phyloP scores from a whole-genome alignment of 2,329 filamentous ascomycete species.

The Colletotrichum graminicola region DNA sequence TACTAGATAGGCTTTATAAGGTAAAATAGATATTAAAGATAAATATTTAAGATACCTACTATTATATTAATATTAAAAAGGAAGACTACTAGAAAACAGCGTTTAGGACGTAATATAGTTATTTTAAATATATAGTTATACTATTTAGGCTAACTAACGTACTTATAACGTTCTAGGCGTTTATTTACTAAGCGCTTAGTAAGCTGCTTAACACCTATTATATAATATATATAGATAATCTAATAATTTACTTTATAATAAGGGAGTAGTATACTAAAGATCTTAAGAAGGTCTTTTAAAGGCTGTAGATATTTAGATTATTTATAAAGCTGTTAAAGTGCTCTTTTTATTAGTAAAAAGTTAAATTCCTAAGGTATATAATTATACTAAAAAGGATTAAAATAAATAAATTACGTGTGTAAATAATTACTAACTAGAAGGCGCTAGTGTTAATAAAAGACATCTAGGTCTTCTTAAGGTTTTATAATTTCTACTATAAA shows the following conservation, averaged over 20 bases:
- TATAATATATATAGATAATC: constrained; percentile 3
- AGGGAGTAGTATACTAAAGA: not conserved
- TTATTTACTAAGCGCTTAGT: too few relatives aligned
- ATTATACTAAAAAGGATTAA: not conserved
- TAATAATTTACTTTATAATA: not conserved
- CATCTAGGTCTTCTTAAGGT: not conserved
- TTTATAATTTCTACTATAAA: not conserved
- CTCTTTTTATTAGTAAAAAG: not conserved
- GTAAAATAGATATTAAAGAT: too few relatives aligned
- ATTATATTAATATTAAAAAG: too few relatives aligned
- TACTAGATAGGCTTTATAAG: too few relatives aligned
- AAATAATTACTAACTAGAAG: not conserved
- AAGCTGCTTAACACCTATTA: not conserved
- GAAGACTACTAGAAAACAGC: too few relatives aligned
- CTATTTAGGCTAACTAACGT: too few relatives aligned
- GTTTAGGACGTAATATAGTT: too few relatives aligned
- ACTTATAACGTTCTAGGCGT: too few relatives aligned
- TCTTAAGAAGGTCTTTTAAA: not conserved
- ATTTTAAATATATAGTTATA: too few relatives aligned
- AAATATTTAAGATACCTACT: too few relatives aligned
- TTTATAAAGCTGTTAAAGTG: not conserved
- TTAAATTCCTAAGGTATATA: too few relatives aligned
- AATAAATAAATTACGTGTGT: not conserved
- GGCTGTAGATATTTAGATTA: too few relatives aligned
- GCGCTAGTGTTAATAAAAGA: not conserved